phyloP scores from a whole-genome alignment of 345 rosid genomes.

The Ailanthus altissimus region DNA sequence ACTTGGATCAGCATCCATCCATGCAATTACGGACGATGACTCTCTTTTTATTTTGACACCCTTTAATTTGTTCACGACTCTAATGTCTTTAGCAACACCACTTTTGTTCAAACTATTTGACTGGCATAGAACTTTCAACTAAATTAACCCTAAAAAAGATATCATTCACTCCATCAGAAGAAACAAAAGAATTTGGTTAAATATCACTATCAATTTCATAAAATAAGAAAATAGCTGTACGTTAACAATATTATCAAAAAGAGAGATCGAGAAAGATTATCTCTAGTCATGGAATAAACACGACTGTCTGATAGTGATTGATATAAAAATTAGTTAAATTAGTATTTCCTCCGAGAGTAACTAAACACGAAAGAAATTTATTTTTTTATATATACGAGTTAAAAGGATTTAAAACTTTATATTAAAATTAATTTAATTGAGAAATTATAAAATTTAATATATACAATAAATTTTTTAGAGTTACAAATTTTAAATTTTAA shows the following conservation, averaged over 20 bases:
- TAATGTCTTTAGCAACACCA: slow-evolving; percentile 13
- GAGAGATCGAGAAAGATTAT: not conserved
- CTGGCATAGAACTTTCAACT: not conserved
- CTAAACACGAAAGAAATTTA: slow-evolving; percentile 19
- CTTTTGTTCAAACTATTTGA: slow-evolving; percentile 8
- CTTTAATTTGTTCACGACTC: not conserved
- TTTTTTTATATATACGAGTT: not conserved
- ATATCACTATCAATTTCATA: slow-evolving; percentile 12
- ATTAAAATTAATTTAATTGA: no score
- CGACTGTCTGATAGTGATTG: not conserved
- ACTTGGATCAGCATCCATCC: not conserved
- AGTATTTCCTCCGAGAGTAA: not conserved
- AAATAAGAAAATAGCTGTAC: not conserved
- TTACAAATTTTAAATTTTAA: no score
- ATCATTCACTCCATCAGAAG: not conserved
- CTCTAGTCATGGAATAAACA: not conserved
- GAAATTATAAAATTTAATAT: no score
- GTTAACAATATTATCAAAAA: not conserved
- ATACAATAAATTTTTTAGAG: no score
- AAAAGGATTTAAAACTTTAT: no score
- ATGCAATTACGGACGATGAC: not conserved
- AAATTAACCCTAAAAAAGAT: not conserved
- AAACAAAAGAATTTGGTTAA: slow-evolving; percentile 19
- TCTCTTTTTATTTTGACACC: not conserved
- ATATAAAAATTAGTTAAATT: not conserved